Base-by-base conservation (phyloP, 352 stramenopile genomes). In the Phytophthora sp. region DNA sequence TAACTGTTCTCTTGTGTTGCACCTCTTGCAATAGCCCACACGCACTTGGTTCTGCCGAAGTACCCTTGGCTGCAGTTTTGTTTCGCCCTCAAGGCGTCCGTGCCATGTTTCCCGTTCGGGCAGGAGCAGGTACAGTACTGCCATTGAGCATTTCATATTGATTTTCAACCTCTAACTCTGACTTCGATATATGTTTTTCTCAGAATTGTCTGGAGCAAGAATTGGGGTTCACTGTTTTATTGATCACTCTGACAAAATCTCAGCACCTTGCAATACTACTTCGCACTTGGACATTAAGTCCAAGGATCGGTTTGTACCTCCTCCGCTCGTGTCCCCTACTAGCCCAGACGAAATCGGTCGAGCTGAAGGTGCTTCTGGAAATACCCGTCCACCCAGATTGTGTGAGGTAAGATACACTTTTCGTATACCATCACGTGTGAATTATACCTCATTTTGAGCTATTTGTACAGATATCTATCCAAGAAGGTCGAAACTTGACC, bases 81-180 rank as follows among this genome's bases (percentile, higher is more conserved):
- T 83, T 73, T 51, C 67, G 74, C 18, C 56, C 65, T 7, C 72
- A 54, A n/a, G 76, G 76, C 28, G 56, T 84, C 9, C 65, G 77
- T 56, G 74, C 74, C 27, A 66, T 69, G 9, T 87, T 84, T 45
- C 64, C 74, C 3, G 62, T 82, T 38, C 39, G 53, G 21, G 46
- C 69, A 17, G 56, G 48, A 30, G 50, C 67, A 32, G 70, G 73
- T 83, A 73, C 13, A 23, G 13, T 48, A 6, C 27, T n/a, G n/a
- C 11, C 15, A 38, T 38, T 15, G 32, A 11, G 32, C 32, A 9
- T 38, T 38, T 12, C 10, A n/a, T n/a, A n/a, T n/a, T n/a, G 32
- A 6, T 38, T 38, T 1, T 17, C 17, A 12, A 7, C 7, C 11
- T 15, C 7, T 38, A 15, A 5, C 8, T 38, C 1, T 15, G 7